phyloP scores from a whole-genome alignment of 2,329 filamentous ascomycete genomes.

The Chrysoporthe cubensis region DNA sequence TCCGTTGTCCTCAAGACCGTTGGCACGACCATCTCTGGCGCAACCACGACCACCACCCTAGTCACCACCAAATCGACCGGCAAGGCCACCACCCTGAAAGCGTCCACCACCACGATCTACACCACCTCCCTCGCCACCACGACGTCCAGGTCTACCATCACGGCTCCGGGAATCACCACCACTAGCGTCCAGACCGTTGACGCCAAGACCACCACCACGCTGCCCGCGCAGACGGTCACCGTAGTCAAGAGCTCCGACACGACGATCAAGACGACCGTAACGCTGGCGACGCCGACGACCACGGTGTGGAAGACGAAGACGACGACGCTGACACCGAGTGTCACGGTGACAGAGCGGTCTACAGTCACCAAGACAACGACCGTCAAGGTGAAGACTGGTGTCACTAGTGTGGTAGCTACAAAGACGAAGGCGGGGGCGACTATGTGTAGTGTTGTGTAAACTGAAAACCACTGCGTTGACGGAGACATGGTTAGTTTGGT shows the following conservation, averaged over 20 bases:
- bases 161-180: slow-evolving; percentile 5
- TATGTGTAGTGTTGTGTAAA: not conserved
- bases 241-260: slow-evolving; percentile 13
- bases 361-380: slow-evolving; percentile 8
- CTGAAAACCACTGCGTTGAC: not conserved
- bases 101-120: slow-evolving; percentile 28
- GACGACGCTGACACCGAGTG: not conserved
- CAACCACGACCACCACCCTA: slow-evolving; percentile 14
- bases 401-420: not conserved
- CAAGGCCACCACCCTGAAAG: slow-evolving; percentile 33
- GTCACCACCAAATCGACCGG: slow-evolving; percentile 25
- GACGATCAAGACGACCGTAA: slow-evolving; percentile 15
- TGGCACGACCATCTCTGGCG: slow-evolving; percentile 9
- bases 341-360: not conserved
- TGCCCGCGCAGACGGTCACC: slow-evolving; percentile 13
- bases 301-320: slow-evolving; percentile 12
- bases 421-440: not conserved
- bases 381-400: not conserved
- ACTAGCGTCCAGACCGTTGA: not conserved
- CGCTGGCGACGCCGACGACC: slow-evolving; percentile 4
- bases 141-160: slow-evolving; percentile 14
- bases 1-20: slow-evolving; percentile 5
- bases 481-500: not conserved
- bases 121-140: slow-evolving; percentile 19
- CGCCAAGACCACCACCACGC: slow-evolving; percentile 2